Evolutionary conservation across 495 filamentous ascomycete genomes (phyloP).

Genomic region (Thermothielavioides terrestris): DNA sequence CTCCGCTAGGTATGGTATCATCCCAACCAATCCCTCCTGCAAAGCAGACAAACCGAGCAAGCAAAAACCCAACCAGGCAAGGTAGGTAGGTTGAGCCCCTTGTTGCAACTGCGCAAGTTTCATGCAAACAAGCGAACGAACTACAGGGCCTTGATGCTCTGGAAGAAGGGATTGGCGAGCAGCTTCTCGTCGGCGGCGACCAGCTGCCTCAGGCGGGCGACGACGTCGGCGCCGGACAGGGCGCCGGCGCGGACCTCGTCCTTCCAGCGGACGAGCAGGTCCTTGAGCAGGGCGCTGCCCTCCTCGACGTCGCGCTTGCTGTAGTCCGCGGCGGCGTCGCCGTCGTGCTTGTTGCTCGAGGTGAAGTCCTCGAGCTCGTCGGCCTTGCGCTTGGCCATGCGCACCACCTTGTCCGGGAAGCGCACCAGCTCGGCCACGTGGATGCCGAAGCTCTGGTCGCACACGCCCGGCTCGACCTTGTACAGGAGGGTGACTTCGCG

Average conservation of each 20-base stretch:
- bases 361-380: conserved; percentile 97
- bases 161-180: conserved; percentile 78
- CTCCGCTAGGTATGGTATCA: too few relatives aligned
- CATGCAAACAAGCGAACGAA: too few relatives aligned
- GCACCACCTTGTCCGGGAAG: conserved; percentile 96
- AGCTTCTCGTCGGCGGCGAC: conserved; percentile 63
- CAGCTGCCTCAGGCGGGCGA: conserved; percentile 67
- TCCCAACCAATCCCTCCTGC: not conserved
- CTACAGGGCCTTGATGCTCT: conserved; percentile 72
- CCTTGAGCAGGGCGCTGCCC: conserved; percentile 80
- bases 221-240: conserved; percentile 70
- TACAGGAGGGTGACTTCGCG: conserved; percentile 93
- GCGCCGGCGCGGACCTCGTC: conserved; percentile 55
- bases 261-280: conserved; percentile 82
- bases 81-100: too few relatives aligned
- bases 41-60: too few relatives aligned
- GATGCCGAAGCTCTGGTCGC: conserved; percentile 96
- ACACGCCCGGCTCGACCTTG: conserved; percentile 89
- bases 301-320: conserved; percentile 82
- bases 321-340: conserved; percentile 49
- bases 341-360: conserved; percentile 52
- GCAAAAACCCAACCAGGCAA: not conserved
- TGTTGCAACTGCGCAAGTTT: too few relatives aligned
- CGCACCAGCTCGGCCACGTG: conserved; percentile 95
- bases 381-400: conserved; percentile 96